These are phyloP conservation scores for Neoarthrinium moseri DNA, from an alignment of 2,329 filamentous ascomycete genomes.

Conservation along the genomic window DNA sequence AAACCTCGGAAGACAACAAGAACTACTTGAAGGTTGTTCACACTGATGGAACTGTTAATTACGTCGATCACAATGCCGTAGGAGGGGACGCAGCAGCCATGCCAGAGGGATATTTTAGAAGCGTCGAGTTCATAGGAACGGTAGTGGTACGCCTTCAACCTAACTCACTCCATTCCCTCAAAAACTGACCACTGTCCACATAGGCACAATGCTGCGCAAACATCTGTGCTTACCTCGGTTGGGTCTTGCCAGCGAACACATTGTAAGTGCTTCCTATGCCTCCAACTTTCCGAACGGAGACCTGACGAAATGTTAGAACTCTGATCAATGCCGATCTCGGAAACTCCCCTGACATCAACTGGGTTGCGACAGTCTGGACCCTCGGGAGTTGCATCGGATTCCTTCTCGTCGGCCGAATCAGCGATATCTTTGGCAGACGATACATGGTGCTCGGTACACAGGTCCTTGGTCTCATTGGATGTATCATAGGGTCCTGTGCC, in stretches of 20 bases:
- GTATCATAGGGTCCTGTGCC: slow-evolving; percentile 33
- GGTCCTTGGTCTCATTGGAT: slow-evolving; percentile 33
- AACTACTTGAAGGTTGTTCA: slow-evolving; percentile 15
- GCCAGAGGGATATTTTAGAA: slow-evolving; percentile 39
- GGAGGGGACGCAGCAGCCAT: slow-evolving; percentile 38
- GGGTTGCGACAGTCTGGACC: slow-evolving; percentile 26
- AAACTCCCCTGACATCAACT: slow-evolving; percentile 24
- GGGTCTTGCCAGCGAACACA: slow-evolving; percentile 34
- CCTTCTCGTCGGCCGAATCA: slow-evolving; percentile 37
- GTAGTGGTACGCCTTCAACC: slow-evolving; percentile 24
- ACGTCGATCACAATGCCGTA: slow-evolving; percentile 39
- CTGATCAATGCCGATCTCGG: slow-evolving; percentile 13
- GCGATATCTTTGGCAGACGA: slow-evolving; percentile 41
- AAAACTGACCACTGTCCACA: neutral
- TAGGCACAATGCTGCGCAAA: slow-evolving; percentile 32
- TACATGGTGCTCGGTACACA: slow-evolving; percentile 36
- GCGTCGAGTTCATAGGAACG: slow-evolving; percentile 38
- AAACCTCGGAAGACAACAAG: neutral
- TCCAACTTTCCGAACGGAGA: too few species aligned
- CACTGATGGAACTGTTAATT: slow-evolving; percentile 40
- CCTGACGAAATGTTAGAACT: neutral
- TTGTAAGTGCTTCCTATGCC: slow-evolving; percentile 18
- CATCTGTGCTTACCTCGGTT: slow-evolving; percentile 32
- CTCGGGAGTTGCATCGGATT: slow-evolving; percentile 23
- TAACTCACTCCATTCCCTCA: neutral